phyloP scores from a whole-genome alignment of 495 filamentous ascomycete genomes.

The Penicillium manginii region DNA sequence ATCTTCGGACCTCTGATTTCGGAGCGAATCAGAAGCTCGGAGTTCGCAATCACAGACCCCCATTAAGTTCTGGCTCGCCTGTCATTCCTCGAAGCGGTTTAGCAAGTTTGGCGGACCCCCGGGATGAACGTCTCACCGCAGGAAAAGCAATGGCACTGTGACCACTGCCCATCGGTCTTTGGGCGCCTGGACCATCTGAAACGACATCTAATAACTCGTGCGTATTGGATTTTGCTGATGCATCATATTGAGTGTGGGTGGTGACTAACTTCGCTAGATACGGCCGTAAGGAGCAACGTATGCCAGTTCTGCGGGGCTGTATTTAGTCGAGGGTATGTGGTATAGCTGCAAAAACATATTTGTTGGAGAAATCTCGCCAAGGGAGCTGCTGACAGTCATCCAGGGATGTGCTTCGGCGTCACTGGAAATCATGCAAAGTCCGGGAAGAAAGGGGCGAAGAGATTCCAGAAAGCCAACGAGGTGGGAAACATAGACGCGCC shows the following conservation, averaged over 20 bases:
- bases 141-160: slow-evolving; percentile 30
- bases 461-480: slow-evolving; percentile 32
- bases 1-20: background rate
- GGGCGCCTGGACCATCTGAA: slow-evolving; percentile 38
- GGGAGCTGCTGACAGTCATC: background rate
- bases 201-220: slow-evolving; percentile 37
- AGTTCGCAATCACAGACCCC: slow-evolving; percentile 10
- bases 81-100: slow-evolving; percentile 18
- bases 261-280: slow-evolving; percentile 23
- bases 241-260: background rate
- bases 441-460: slow-evolving; percentile 26
- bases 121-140: slow-evolving; percentile 19
- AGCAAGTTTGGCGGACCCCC: slow-evolving; percentile 3
- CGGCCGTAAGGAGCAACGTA: slow-evolving; percentile 19
- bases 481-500: slow-evolving; percentile 39
- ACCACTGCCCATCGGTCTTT: slow-evolving; percentile 35
- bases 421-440: slow-evolving; percentile 40
- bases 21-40: slow-evolving; percentile 11
- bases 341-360: background rate
- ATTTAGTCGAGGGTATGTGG: slow-evolving; percentile 40
- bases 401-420: slow-evolving; percentile 39
- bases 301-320: slow-evolving; percentile 36
- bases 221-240: slow-evolving; percentile 7
- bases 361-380: background rate
- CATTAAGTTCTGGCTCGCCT: slow-evolving; percentile 11